Evolutionary conservation across 1,139 yeast genomes (phyloP), one percentile per base, ranked within the genome.

Genomic region (Komagataea norvegica): DNA sequence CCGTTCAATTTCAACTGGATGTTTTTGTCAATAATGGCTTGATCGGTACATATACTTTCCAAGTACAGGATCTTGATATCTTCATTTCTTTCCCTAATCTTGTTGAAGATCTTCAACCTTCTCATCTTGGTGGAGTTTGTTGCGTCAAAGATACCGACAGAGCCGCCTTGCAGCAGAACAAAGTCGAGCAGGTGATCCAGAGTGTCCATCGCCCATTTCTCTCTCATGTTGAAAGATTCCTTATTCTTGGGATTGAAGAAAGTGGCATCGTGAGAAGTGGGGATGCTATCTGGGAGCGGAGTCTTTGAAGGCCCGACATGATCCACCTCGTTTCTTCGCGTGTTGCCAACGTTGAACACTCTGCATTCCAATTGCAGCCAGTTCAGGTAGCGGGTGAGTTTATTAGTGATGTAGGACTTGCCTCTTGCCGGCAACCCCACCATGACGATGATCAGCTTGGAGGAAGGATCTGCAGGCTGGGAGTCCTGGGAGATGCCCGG

Each of bases 191-290:
- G 63, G 54, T 83, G 85, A 44, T 87, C 94, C 42, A 91, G 66
- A 0, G 97, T 91, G 48, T 89, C 96, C 79, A 84, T 80, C 0
- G 98, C 98, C 96, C 97, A 89, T 58, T 82, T 77, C 51, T 91
- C 97, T 44, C 97, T 72, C 36, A 88, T 66, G 21, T 72, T 67
- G 11, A 77, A 77, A 19, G 83, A 77, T 24, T 74, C 67, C 33
- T 68, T 63, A 56, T 91, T 88, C 43, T 77, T 79, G 0, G 97
- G 96, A 30, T 83, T 75, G 64, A 91, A 91, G 57, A 91, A 91
- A 43, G 74, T 81, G 0, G 97, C 96, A 42, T 75, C 74, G 49
- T 87, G 95, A 33, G 59, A 41, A 51, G 47, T 45, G 5, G 22
- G 31, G 17, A 28, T 33, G 8, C 26, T 33, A 52, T 82, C 93